Conservation (phyloP, 257 asterid genomes). For the Misopates orontium region DNA sequence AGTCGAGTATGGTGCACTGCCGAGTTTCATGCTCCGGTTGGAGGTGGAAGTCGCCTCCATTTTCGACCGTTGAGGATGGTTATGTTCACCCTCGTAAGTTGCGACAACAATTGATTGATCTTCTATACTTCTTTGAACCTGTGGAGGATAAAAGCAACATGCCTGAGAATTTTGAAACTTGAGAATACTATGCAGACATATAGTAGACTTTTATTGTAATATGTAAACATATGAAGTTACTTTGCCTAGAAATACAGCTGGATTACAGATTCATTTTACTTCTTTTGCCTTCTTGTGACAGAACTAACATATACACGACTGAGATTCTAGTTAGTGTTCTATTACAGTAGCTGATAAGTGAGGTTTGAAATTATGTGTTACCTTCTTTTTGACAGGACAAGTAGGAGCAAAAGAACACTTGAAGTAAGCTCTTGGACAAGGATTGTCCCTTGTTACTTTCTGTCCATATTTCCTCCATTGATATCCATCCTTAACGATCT, state of each 20-base stretch:
- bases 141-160: conserved; percentile 3
- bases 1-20: conserved; percentile 42
- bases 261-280: too few relatives aligned
- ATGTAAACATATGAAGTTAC: too few relatives aligned
- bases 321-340: too few relatives aligned
- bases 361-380: not conserved
- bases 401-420: conserved; percentile 92
- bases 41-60: conserved; percentile 35
- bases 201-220: too few relatives aligned
- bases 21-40: conserved; percentile 34
- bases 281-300: too few relatives aligned
- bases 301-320: too few relatives aligned
- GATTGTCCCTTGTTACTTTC: conserved; percentile 73
- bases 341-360: too few relatives aligned
- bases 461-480: conserved; percentile 86
- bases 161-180: too few relatives aligned
- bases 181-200: too few relatives aligned
- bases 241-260: too few relatives aligned
- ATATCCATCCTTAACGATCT: conserved; percentile 86
- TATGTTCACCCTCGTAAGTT: conserved; percentile 82
- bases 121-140: conserved; percentile 70
- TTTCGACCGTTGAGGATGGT: conserved; percentile 62
- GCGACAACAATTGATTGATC: conserved; percentile 67
- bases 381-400: conserved; percentile 97
- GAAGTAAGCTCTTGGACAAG: conserved; percentile 79